phyloP scores from a whole-genome alignment of 805 yeast genomes.

The Lachancea mirantina region DNA sequence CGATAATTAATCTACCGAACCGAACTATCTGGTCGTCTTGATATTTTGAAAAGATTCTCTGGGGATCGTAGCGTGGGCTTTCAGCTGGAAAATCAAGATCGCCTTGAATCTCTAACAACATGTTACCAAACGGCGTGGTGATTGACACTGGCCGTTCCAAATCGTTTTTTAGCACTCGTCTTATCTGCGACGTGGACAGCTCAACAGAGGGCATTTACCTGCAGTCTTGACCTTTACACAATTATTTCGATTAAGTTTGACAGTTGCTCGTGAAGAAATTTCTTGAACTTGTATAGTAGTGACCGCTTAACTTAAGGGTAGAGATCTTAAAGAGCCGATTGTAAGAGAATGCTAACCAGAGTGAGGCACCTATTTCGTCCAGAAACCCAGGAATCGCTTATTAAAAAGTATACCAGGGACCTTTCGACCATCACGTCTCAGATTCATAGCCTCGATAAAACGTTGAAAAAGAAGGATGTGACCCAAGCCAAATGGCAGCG shows the following conservation, averaged over 20 bases:
- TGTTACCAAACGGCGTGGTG: constrained; percentile 47
- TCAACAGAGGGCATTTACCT: constrained; percentile 28
- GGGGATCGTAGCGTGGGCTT: constrained; percentile 33
- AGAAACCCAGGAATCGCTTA: constrained; percentile 14
- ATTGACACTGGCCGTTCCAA: constrained; percentile 15
- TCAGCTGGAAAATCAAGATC: constrained; percentile 45
- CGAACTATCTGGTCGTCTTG: constrained; percentile 17
- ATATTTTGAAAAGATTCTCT: constrained; percentile 13
- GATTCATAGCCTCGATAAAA: constrained; percentile 24
- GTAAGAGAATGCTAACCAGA: constrained; percentile 1
- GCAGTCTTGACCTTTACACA: no score
- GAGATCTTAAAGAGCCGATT: neutral
- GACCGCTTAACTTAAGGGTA: neutral
- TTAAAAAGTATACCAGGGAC: constrained; percentile 26
- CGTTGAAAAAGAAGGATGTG: constrained; percentile 16
- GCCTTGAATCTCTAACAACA: constrained; percentile 67
- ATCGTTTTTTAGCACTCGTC: constrained; percentile 14
- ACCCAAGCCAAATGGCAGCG: constrained; percentile 14
- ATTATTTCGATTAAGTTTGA: no score
- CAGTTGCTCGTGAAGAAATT: no score
- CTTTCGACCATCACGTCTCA: constrained; percentile 22
- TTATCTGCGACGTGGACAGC: constrained; percentile 18
- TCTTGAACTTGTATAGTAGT: neutral
- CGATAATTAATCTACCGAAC: constrained; percentile 22
- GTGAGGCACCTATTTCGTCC: constrained; percentile 3